These are phyloP conservation scores for Beta corolliflora DNA, from an alignment of 179 eudicot genomes.

Conservation along the genomic window DNA sequence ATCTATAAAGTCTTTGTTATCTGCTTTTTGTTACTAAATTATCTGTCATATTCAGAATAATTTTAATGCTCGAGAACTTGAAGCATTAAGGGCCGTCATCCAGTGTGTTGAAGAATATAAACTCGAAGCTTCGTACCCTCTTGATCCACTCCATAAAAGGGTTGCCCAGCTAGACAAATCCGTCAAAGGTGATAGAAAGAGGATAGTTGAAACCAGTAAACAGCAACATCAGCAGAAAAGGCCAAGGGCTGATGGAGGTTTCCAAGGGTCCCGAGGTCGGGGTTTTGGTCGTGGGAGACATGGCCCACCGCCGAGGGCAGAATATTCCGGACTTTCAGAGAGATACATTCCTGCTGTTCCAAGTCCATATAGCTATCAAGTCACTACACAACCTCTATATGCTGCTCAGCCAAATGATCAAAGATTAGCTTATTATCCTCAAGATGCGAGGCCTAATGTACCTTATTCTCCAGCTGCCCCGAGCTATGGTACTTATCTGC, in stretches of 20 bases:
- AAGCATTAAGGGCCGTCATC: slow-evolving; percentile 52
- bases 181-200: slow-evolving; percentile 43
- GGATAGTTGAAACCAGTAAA: slow-evolving; percentile 37
- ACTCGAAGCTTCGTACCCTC: slow-evolving; percentile 58
- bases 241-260: slow-evolving; percentile 42
- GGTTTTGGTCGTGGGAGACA: slow-evolving; percentile 35
- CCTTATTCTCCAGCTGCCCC: slow-evolving; percentile 37
- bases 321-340: slow-evolving; percentile 24
- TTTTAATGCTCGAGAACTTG: slow-evolving; percentile 56
- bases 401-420: slow-evolving; percentile 37
- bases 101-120: slow-evolving; percentile 51
- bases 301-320: slow-evolving; percentile 34
- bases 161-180: slow-evolving; percentile 56
- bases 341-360: slow-evolving; percentile 37
- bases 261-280: slow-evolving; percentile 33
- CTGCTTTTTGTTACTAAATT: neutral
- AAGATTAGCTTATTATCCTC: slow-evolving; percentile 42
- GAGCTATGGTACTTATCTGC: slow-evolving; percentile 34
- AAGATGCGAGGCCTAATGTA: slow-evolving; percentile 31
- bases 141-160: slow-evolving; percentile 55
- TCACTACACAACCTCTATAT: slow-evolving; percentile 37
- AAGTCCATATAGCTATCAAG: slow-evolving; percentile 33
- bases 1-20: neutral
- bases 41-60: slow-evolving; percentile 34
- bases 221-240: slow-evolving; percentile 37